Base-by-base conservation (phyloP, 495 filamentous ascomycete genomes). In the Neurospora cerealis region DNA sequence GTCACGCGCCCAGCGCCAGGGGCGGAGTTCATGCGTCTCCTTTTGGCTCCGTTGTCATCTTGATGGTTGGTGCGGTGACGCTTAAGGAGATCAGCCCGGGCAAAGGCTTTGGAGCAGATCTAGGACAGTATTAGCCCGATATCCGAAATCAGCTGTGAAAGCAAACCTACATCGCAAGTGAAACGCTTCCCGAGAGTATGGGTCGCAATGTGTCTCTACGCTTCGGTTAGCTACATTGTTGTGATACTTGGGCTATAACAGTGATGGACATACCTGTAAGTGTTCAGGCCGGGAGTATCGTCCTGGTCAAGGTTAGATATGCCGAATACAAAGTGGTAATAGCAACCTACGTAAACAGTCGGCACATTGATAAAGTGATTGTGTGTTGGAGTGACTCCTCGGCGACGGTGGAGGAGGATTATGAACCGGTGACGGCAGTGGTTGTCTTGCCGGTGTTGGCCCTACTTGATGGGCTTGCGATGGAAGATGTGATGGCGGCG, bases 151-250 rank as follows among this genome's bases (percentile, higher is more conserved):
- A 19, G 36, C 19, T 37, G 24, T 38, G 15, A 15, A 5, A 48
- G 69, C 32, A n/a, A 41, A 76, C 76, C 13, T 72, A 73, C 79
- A 62, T 82, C 80, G 69, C 82, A 83, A 37, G 76, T 69, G 70
- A 88, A 89, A 19, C 87, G 86, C 72, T 88, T 88, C 66, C 88
- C 87, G 36, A 87, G 83, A 0, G 87, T 88, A 74, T 89, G 87
- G n/a, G 86, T 86, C 62, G 87, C 83, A 24, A 89, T 86, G 78
- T 89, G 87, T 60, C 87, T 83, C 75, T 87, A 37, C 17, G 32
- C 34, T 66, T 66, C 54, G 54, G 54, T 60, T 60, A 72, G 71
- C 34, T 69, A 34, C 32, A 34, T 34, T 15, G 48, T 3, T 40
- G 70, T 48, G 40, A 44, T 34, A 44, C 38, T 34, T 34, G 8